Base-by-base conservation (phyloP, 1,284 basidiomycete genomes). In the Hemileia vastatrix region DNA sequence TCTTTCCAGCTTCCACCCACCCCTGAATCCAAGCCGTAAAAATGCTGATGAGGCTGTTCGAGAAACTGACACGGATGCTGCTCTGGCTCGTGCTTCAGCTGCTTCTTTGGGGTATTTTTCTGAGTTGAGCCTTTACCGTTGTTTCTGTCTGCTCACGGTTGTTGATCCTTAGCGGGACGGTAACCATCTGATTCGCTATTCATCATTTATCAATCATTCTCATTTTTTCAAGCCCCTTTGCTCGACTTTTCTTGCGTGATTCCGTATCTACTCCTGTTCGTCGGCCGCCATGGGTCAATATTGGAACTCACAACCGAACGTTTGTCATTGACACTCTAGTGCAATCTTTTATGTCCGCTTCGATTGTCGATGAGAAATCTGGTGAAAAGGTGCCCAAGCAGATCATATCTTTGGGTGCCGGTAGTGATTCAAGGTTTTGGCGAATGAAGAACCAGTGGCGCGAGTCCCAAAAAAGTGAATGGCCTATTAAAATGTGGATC, bases 381-480 rank as follows among this genome's bases (percentile, higher is more conserved):
- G 78, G 79, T 2, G 70, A 72, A 27, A 61, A 68, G 15, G 76
- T 76, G 9, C 79, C 77, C 13, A 63, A 66, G 67, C 92, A 96
- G 79, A 84, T 96, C 64, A 81, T 96, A 49, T 91, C 87, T 73
- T 76, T 96, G 6, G 93, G 92, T 2, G 88, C 91, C 0, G 92
- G 92, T 1, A 95, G 89, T 70, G 92, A 97, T 77, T 90, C 90
- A 11, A 79, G 93, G 50, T 96, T 88, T 76, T 97, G 92, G 91
- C 80, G 91, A 59, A 78, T 94, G 69, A 82, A 81, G 78, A 78
- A 79, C 9, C 57, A 21, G 6, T 24, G 49, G 55, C 9, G n/a
- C 13, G 15, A 45, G 15, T 18, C 18, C 43, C 15, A 15, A 15
- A 15, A 45, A 15, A 40, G 23, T 3, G 6, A 13, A 2, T 55